phyloP scores from a whole-genome alignment of 305 asterid species.

The Lippia alba region DNA sequence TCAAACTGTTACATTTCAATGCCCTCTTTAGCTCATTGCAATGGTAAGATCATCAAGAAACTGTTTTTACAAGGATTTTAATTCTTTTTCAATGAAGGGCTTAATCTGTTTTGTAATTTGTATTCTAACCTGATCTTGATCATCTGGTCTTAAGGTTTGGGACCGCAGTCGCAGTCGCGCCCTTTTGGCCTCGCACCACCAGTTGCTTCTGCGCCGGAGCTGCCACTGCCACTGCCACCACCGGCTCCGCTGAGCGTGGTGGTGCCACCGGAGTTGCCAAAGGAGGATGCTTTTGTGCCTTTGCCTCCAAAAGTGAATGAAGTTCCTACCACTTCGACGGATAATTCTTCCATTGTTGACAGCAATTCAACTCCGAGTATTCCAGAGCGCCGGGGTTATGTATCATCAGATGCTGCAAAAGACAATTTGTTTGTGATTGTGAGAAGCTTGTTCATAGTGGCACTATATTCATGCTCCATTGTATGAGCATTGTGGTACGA shows the following conservation, averaged over 20 bases:
- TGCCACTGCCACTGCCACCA: conserved; percentile 17
- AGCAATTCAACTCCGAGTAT: conserved; percentile 10
- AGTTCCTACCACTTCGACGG: conserved; percentile 24
- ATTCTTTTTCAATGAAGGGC: not conserved
- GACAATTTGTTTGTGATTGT: not conserved
- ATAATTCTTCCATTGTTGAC: conserved; percentile 29
- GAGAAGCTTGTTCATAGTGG: conserved; percentile 29
- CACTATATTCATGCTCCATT: conserved; percentile 15
- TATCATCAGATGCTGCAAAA: conserved; percentile 34
- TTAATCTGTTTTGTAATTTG: too few relatives aligned
- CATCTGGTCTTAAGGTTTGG: conserved; percentile 25
- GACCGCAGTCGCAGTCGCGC: not conserved
- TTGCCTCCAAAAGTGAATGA: conserved; percentile 42
- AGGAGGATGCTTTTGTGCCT: conserved; percentile 31
- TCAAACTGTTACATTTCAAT: conserved; percentile 47
- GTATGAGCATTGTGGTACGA: not conserved
- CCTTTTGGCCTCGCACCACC: conserved; percentile 39
- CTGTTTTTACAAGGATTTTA: too few relatives aligned
- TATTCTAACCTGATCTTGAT: conserved; percentile 15
- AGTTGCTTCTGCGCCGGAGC: conserved; percentile 12
- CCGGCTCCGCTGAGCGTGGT: conserved; percentile 25
- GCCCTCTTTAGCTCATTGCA: conserved; percentile 51
- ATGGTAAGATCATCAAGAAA: conserved; percentile 36
- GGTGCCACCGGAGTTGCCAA: conserved; percentile 33
- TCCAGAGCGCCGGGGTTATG: conserved; percentile 31